A percentile compares a stretch with the other conserved stretches of the same genome.
Conservation (phyloP, 192 early-diverging fungal genomes). For the Pilaira anomala region DNA sequence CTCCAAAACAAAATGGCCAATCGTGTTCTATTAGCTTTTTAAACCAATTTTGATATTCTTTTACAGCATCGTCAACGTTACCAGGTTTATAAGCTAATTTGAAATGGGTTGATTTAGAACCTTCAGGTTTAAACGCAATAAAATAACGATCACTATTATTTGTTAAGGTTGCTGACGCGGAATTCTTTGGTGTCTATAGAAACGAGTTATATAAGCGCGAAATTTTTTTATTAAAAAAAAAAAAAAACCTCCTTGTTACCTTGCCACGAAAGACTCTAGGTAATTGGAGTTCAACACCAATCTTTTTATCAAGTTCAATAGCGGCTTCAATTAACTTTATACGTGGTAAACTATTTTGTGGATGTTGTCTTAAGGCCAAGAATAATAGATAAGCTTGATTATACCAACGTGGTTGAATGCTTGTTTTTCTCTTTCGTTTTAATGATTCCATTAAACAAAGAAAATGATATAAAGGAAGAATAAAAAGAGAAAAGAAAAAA, state of each 20-base stretch:
- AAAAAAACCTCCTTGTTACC: conserved; percentile 52
- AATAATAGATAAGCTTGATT: conserved; percentile 86
- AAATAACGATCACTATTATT: conserved; percentile 77
- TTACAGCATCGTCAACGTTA: conserved; percentile 68
- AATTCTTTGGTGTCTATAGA: conserved; percentile 67
- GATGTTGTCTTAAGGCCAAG: conserved; percentile 69
- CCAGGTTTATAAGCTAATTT: conserved; percentile 76
- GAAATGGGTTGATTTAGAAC: conserved; percentile 69
- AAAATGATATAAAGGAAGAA: no score
- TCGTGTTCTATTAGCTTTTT: conserved; percentile 64
- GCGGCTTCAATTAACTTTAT: conserved; percentile 71
- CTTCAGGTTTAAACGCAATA: conserved; percentile 65
- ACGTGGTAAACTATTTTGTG: conserved; percentile 65
- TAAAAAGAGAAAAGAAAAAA: no score
- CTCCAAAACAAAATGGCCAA: conserved; percentile 86
- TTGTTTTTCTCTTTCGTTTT: neutral
- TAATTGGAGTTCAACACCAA: conserved; percentile 66
- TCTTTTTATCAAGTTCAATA: conserved; percentile 73
- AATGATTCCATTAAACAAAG: neutral
- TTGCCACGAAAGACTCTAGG: conserved; percentile 86
- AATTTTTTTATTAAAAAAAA: conserved; percentile 1
- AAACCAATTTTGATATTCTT: conserved; percentile 74
- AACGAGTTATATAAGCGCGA: neutral
- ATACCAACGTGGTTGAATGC: conserved; percentile 75
- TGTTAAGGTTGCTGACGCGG: conserved; percentile 71